Conservation (phyloP, 257 asterid genomes). For the Striga asiatica region DNA sequence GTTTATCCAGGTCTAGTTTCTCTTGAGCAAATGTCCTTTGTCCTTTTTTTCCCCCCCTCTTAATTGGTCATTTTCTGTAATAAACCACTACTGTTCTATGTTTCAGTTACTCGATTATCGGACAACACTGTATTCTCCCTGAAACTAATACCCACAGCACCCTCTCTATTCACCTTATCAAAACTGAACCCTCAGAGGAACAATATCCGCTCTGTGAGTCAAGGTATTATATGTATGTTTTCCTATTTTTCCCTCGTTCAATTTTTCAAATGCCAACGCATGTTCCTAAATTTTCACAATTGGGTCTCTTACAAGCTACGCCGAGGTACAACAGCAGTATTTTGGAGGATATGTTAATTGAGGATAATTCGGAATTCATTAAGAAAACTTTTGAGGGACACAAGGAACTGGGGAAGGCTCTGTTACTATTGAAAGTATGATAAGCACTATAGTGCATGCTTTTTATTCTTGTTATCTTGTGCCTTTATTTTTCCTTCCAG, state of each 20-base stretch:
- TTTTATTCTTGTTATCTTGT: constrained; percentile 13
- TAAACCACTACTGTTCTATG: constrained; percentile 5
- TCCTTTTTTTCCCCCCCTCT: neutral
- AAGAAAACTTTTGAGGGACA: constrained; percentile 49
- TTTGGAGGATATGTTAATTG: constrained; percentile 89
- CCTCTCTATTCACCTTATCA: constrained; percentile 52
- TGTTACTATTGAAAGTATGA: constrained; percentile 74
- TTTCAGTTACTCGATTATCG: constrained; percentile 45
- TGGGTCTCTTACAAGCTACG: constrained; percentile 48
- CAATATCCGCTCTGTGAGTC: constrained; percentile 54
- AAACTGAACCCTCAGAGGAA: constrained; percentile 62
- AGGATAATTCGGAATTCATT: constrained; percentile 61
- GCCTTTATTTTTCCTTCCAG: neutral
- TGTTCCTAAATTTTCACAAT: constrained; percentile 17
- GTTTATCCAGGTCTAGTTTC: constrained; percentile 61
- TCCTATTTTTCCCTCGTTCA: neutral
- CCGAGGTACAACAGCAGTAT: constrained; percentile 81
- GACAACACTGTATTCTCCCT: constrained; percentile 37
- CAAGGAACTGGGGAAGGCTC: constrained; percentile 74
- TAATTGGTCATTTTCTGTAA: neutral
- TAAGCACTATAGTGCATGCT: constrained; percentile 10
- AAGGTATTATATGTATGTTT: constrained; percentile 36
- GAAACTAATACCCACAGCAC: constrained; percentile 79
- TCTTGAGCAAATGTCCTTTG: neutral
- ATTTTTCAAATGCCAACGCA: constrained; percentile 7